phyloP scores from a whole-genome alignment of 352 stramenopile species.

The Pythium dissotocum region DNA sequence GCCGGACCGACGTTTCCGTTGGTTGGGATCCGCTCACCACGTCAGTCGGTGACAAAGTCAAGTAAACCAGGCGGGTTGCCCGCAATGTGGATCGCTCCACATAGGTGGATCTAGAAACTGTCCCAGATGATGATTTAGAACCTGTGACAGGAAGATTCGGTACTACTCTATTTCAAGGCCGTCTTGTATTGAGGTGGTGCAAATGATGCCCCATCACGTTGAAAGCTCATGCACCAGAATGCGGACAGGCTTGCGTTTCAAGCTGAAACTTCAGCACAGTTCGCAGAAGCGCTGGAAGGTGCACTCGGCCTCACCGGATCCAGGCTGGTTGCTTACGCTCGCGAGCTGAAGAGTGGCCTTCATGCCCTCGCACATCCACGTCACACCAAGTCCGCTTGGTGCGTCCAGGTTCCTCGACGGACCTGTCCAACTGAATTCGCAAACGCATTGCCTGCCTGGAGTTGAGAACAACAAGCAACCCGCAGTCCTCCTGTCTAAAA shows the following conservation, averaged over 20 bases:
- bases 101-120: not conserved
- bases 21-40: slow-evolving; percentile 17
- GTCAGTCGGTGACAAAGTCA: slow-evolving; percentile 12
- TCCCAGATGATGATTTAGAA: not conserved
- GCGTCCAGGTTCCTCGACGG: no score
- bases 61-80: not conserved
- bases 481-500: not conserved
- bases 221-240: slow-evolving; percentile 5
- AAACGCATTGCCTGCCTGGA: not conserved
- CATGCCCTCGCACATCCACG: not conserved
- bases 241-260: not conserved
- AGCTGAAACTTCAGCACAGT: not conserved
- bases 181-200: not conserved
- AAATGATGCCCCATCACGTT: not conserved
- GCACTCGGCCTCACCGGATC: not conserved
- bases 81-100: slow-evolving; percentile 21
- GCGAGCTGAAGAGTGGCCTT: not conserved
- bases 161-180: not conserved
- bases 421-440: not conserved
- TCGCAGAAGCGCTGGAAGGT: not conserved
- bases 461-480: not conserved
- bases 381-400: not conserved
- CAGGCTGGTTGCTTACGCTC: not conserved
- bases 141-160: not conserved
- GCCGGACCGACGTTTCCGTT: slow-evolving; percentile 12